Evolutionary conservation across 495 filamentous ascomycete genomes (phyloP).

Genomic region (Aspergillus sparsus): DNA sequence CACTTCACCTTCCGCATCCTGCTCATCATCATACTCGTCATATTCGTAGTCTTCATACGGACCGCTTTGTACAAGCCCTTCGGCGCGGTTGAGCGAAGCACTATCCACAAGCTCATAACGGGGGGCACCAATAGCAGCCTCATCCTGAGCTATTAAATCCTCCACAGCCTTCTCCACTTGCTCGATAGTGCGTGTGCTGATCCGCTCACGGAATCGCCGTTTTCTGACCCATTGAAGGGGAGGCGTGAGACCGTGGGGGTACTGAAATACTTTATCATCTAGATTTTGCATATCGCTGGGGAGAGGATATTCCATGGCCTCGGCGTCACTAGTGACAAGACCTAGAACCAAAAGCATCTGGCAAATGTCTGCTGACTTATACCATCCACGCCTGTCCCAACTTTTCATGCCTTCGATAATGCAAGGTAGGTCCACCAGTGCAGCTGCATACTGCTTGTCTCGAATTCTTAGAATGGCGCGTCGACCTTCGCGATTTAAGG

Average conservation of each 20-base stretch:
- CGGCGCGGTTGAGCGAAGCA: constrained; percentile 52
- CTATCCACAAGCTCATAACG: constrained; percentile 67
- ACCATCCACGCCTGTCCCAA: constrained; percentile 88
- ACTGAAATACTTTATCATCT: constrained; percentile 65
- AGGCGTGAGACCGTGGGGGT: constrained; percentile 89
- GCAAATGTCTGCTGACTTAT: constrained; percentile 90
- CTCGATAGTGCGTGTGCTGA: constrained; percentile 83
- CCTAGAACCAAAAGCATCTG: constrained; percentile 91
- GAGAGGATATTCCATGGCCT: constrained; percentile 65
- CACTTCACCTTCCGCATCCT: constrained; percentile 57
- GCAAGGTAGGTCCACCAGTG: constrained; percentile 84
- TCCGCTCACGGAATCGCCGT: constrained; percentile 74
- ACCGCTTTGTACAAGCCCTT: constrained; percentile 42
- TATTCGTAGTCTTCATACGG: constrained; percentile 52
- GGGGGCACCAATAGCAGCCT: constrained; percentile 52
- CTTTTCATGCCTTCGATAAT: constrained; percentile 95
- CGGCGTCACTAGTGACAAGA: constrained; percentile 66
- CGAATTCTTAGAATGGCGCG: constrained; percentile 70
- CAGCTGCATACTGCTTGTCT: constrained; percentile 72
- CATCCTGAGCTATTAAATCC: constrained; percentile 70
- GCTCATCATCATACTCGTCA: constrained; percentile 54
- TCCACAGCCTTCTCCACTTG: constrained; percentile 83
- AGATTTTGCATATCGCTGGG: constrained; percentile 63
- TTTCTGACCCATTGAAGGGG: constrained; percentile 85
- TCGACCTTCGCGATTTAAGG: constrained; percentile 72